Evolutionary conservation across 2,329 filamentous ascomycete genomes (phyloP).

Genomic region (Penicillium sp.): DNA sequence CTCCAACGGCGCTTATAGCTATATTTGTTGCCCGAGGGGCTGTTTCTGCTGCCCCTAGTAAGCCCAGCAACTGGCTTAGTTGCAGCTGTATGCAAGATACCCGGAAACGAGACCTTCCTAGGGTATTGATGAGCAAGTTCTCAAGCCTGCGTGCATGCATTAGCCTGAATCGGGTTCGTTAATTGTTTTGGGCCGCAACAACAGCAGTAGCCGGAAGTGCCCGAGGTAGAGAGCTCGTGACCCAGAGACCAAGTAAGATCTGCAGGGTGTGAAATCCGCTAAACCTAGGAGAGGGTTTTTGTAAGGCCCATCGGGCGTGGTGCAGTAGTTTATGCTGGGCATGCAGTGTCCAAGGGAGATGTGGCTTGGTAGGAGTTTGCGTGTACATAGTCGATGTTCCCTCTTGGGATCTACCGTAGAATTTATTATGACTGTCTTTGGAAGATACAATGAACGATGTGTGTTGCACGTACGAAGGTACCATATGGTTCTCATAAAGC

Average conservation of each 20-base stretch:
- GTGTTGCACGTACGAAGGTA: neutral
- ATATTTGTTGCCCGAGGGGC: neutral
- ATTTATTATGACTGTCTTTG: too few relatives aligned
- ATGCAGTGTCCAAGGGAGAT: neutral
- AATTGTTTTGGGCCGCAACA: slow-evolving; percentile 16
- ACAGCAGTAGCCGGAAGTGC: slow-evolving; percentile 2
- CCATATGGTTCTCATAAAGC: too few relatives aligned
- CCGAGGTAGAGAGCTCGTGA: slow-evolving; percentile 16
- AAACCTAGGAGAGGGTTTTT: neutral
- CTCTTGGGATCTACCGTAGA: neutral
- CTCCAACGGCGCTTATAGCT: neutral
- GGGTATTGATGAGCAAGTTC: neutral
- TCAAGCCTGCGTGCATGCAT: slow-evolving; percentile 4
- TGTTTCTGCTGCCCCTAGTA: neutral
- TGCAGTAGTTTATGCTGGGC: slow-evolving; percentile 1
- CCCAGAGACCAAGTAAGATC: slow-evolving; percentile 8
- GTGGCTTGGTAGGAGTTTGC: too few relatives aligned
- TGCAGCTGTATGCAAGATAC: neutral
- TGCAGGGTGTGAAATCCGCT: neutral
- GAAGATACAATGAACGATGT: neutral
- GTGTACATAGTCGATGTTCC: neutral
- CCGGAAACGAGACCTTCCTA: neutral
- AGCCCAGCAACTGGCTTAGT: neutral
- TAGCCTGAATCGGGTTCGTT: slow-evolving; percentile 11
- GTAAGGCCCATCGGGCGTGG: neutral